These are phyloP conservation scores for Gelatoporia subvermispora DNA, from an alignment of 768 basidiomycete genomes.

Conservation along the genomic window DNA sequence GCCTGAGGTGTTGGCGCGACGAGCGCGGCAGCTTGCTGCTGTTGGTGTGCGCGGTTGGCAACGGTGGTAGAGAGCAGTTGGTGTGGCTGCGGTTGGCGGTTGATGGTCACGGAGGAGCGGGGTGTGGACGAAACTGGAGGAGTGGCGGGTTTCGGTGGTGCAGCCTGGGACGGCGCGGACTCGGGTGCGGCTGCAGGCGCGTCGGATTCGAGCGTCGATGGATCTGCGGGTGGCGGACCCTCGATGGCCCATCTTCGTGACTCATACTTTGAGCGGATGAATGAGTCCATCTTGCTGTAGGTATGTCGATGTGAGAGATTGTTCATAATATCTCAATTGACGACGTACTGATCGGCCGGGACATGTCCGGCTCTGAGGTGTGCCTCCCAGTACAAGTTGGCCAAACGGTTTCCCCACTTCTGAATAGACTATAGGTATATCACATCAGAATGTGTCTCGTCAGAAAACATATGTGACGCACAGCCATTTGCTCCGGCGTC, in stretches of 20 bases:
- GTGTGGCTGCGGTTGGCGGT: slow-evolving; percentile 44
- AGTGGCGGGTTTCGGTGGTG: slow-evolving; percentile 17
- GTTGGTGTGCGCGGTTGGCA: slow-evolving; percentile 13
- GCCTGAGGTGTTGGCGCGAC: slow-evolving; percentile 4
- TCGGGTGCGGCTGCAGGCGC: slow-evolving; percentile 20
- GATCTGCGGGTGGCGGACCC: slow-evolving; percentile 80
- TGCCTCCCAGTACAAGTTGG: slow-evolving; percentile 96
- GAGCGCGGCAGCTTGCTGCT: slow-evolving; percentile 7
- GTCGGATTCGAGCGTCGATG: slow-evolving; percentile 62
- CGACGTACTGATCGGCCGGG: slow-evolving; percentile 91
- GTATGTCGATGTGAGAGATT: neutral
- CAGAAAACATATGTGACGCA: slow-evolving; percentile 27
- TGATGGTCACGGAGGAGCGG: slow-evolving; percentile 15
- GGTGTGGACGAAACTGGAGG: slow-evolving; percentile 22
- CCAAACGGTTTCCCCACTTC: slow-evolving; percentile 91
- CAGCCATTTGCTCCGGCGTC: slow-evolving; percentile 98
- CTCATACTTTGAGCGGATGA: slow-evolving; percentile 96
- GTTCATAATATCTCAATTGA: too few species aligned
- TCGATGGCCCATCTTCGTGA: slow-evolving; percentile 88
- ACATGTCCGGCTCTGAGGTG: slow-evolving; percentile 88
- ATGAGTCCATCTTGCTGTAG: slow-evolving; percentile 94
- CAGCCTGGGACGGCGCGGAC: slow-evolving; percentile 1
- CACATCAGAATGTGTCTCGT: slow-evolving; percentile 1
- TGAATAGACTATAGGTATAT: slow-evolving; percentile 58
- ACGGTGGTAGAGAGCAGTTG: slow-evolving; percentile 45